Base-by-base conservation (phyloP, 768 basidiomycete species). In the Glaciozyma antarctica region DNA sequence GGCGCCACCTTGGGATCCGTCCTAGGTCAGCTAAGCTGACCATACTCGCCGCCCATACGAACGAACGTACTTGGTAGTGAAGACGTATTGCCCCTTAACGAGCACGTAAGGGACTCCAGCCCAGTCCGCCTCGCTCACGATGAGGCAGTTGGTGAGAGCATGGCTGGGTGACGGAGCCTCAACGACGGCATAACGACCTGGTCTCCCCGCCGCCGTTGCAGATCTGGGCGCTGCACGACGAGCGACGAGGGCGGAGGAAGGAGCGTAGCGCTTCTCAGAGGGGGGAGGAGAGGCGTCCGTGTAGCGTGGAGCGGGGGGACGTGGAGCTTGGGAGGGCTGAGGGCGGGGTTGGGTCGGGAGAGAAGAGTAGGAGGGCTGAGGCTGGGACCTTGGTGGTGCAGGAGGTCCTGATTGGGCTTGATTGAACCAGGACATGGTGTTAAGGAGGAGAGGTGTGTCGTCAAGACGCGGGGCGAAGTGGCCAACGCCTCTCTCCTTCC, bases 111-210 rank as follows among this genome's bases (percentile, higher is more conserved):
- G 82, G 8, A 85, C 84, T 19, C 83, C 78, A 12, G 77, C 76
- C 73, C 93, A 93, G 76, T 95, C 90, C 7, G 80, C 78, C 1
- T 86, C 84, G 75, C 88, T 80, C 34, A 90, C 88, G 52, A 93
- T 83, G 21, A 94, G 75, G 70, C 88, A 85, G 75, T 93, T 94
- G 22, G 84, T 82, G 64, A 90, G 79, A 0, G 90, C 91, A 47
- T 71, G 69, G 24, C 41, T 32, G 8, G 70, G 28, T 7, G 53
- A 58, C 21, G 70, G 70, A 0, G 66, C 70, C 51, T 71, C 70
- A n/a, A 71, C 70, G 49, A 71, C 70, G n/a, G 61, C 44, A 59
- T 61, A 71, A 2, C 53, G 28, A 13, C 60, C 65, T 16, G 21
- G 55, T 10, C 45, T 21, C 24, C 55, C 8, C 22, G 48, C 28